These are phyloP conservation scores for Thuja plicata DNA, from an alignment of 83 land plant species.

Conservation along the genomic window DNA sequence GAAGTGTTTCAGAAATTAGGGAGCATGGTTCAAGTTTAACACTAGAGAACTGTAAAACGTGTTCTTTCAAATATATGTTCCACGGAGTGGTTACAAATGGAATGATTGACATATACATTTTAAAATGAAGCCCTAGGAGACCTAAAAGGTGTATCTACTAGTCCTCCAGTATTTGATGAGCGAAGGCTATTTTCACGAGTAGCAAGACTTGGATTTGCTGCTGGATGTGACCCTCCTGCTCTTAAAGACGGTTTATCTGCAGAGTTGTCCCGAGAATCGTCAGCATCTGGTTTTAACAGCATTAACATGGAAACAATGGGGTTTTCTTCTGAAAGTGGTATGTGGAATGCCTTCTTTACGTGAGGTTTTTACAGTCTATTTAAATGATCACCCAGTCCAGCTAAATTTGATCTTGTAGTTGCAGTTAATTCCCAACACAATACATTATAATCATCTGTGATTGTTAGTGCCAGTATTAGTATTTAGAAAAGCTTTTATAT, in stretches of 20 bases:
- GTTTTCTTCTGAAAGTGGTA: not conserved
- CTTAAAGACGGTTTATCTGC: constrained; percentile 30
- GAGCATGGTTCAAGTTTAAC: not conserved
- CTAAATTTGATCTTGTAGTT: not conserved
- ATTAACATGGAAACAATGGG: not conserved
- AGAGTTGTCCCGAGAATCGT: constrained; percentile 14
- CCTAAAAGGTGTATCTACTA: constrained; percentile 31
- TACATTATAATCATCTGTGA: too few species aligned
- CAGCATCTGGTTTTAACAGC: constrained; percentile 4
- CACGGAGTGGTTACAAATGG: not conserved
- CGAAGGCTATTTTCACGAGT: constrained; percentile 68
- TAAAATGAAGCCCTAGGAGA: constrained; percentile 46
- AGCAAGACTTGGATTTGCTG: constrained; percentile 75
- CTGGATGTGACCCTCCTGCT: constrained; percentile 82
- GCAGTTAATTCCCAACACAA: not conserved
- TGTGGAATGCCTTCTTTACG: not conserved
- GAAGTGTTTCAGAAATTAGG: not conserved
- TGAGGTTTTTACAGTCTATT: not conserved
- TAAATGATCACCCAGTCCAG: not conserved
- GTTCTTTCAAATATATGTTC: not conserved
- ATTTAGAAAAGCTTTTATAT: too few species aligned
- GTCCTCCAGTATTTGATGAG: constrained; percentile 52
- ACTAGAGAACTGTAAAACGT: not conserved
- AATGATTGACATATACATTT: not conserved
- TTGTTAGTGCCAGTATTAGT: too few species aligned